Evolutionary conservation across 2,329 filamentous ascomycete genomes (phyloP), one percentile per base, ranked within the genome.

Genomic region (Aureobasidium melanogenum): DNA sequence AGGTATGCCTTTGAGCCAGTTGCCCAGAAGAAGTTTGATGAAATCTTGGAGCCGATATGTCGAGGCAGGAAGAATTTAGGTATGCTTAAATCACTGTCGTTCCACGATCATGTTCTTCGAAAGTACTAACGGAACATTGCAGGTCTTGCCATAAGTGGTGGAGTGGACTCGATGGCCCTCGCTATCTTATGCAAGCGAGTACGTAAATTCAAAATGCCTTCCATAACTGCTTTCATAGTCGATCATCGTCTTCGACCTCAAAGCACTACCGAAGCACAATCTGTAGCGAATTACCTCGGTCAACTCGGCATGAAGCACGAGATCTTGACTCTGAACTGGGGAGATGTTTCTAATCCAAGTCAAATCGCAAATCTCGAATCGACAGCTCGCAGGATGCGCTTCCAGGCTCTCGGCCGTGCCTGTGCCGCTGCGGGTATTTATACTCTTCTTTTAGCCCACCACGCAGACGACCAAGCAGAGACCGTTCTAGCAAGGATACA

Each of bases 161-260:
- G 94, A 8, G 89, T 94, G 41, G 94, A 99, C 74, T 97, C 93
- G n/a, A 99, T 97, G 92, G 93, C 93, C 30, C 79, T 99, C 63
- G 91, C 91, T 60, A 85, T 80, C 63, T 81, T 97, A 38, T 89
- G 88, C 70, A 80, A 79, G 52, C 73, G 77, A 48, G 66, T 67
- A 50, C 38, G 36, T 19, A 17, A 9, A 19, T n/a, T 51, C 3
- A 44, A 6, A 10, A 41, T 7, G 19, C 51, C 67, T 61, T 48
- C 70, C 15, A 75, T 82, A 22, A 78, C 77, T 47, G 83, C 79
- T 0, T 84, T 86, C 66, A 80, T 87, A 38, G 81, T 87, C 14
- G 83, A 87, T 66, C 84, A 87, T 68, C 76, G 77, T 63, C 76
- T 80, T n/a, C 77, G 84, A n/a, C 64, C 72, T 17, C 79, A 77